These are phyloP conservation scores for Boletus rubropictus DNA, from an alignment of 768 basidiomycete genomes.

Conservation along the genomic window DNA sequence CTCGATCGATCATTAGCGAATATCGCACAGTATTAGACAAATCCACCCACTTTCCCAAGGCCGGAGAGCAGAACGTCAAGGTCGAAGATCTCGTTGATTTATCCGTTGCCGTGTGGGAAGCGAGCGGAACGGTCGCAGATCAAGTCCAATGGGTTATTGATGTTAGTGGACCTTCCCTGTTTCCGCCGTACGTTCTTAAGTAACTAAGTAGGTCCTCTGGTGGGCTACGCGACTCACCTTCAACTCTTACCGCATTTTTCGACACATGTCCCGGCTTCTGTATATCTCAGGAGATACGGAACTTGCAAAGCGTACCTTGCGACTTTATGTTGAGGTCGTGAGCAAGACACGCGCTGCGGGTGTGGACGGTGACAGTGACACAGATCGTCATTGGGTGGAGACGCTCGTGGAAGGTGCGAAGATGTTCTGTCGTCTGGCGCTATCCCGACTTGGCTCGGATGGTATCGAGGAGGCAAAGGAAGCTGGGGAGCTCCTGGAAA, in stretches of 20 bases:
- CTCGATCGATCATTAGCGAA: constrained; percentile 62
- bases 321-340: constrained; percentile 79
- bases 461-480: constrained; percentile 57
- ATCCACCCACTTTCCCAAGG: constrained; percentile 72
- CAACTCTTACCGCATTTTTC: constrained; percentile 79
- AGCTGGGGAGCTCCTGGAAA: constrained; percentile 54
- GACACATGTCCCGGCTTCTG: constrained; percentile 77
- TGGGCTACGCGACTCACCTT: constrained; percentile 93
- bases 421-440: constrained; percentile 59
- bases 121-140: constrained; percentile 55
- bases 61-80: constrained; percentile 69
- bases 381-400: constrained; percentile 67
- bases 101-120: constrained; percentile 78
- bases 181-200: not conserved
- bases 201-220: constrained; percentile 66
- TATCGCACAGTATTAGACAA: constrained; percentile 63
- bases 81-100: constrained; percentile 83
- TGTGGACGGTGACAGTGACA: constrained; percentile 50
- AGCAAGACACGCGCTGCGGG: constrained; percentile 65
- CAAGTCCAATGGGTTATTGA: constrained; percentile 77
- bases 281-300: constrained; percentile 53
- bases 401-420: constrained; percentile 72
- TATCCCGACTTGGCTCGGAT: constrained; percentile 32
- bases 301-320: constrained; percentile 69
- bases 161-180: constrained; percentile 39